Base-by-base conservation (phyloP, 1,284 basidiomycete genomes). In the Gomphus sp. region DNA sequence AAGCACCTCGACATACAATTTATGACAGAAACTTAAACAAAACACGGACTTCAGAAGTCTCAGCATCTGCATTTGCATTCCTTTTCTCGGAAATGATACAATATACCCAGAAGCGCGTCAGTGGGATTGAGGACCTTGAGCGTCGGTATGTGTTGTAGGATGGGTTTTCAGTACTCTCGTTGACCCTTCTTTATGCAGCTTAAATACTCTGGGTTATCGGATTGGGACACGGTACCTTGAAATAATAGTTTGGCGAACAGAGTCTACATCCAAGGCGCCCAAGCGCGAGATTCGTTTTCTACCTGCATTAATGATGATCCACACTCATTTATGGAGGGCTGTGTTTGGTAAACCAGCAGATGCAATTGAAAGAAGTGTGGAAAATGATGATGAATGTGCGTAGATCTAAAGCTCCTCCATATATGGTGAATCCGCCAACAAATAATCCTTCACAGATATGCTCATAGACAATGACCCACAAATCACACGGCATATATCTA, bases 391-490 rank as follows among this genome's bases (percentile, higher is more conserved):
- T 69, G 96, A 99, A 77, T 99, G 93, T 91, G 65, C 62, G 87
- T 75, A 48, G 59, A 56, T 3, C 55, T 44, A 39, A 52, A 41
- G 36, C 55, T 37, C 16, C 18, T 45, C 8, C 10, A 28, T 37
- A 14, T 34, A 48, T 50, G 49, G 58, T 60, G 56, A 47, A 56
- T 44, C 52, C 52, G 44, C 41, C 51, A 36, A 48, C 37, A n/a
- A 14, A 43, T 6, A 11, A 37, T 50, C 44, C 11, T 57, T 61
- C n/a, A 52, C 67, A 96, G 94, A 98, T 73, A 98, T 99, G 97
- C 93, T 99, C 64, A 91, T 96, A 61, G 91, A 97, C 76, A 98
- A 99, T 69, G 88, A 93, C 68, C 95, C 97, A 11, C 82, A 89
- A 22, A 81, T 98, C 64, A 94, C 97, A 58, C 84, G 91, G 63